Evolutionary conservation across 768 basidiomycete genomes (phyloP).

Genomic region (Pleurotus giganteus): DNA sequence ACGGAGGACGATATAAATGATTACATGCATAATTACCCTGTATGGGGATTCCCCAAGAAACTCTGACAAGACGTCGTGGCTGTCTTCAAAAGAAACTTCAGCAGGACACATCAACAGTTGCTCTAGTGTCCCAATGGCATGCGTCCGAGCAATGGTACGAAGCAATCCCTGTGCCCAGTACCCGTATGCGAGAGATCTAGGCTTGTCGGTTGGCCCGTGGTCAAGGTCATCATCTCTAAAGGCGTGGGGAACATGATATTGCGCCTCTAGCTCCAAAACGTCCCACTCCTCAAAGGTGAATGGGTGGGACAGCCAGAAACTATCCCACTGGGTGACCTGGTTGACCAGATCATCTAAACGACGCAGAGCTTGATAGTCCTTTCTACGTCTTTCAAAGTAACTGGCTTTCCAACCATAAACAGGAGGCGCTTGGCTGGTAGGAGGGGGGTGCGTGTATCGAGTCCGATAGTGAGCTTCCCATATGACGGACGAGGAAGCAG

Average conservation of each 20-base stretch:
- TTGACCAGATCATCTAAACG: conserved; percentile 39
- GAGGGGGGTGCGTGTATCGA: conserved; percentile 40
- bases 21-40: conserved; percentile 30
- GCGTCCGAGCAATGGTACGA: conserved; percentile 39
- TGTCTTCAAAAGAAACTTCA: conserved; percentile 37
- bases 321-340: too few relatives aligned
- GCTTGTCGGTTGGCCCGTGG: conserved; percentile 1
- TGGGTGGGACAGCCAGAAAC: too few relatives aligned
- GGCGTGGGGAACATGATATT: conserved; percentile 30
- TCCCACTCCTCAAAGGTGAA: conserved; percentile 58
- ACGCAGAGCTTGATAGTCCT: conserved; percentile 40
- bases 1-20: background rate
- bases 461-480: conserved; percentile 54
- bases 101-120: conserved; percentile 13
- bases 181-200: conserved; percentile 37
- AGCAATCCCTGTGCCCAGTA: conserved; percentile 52
- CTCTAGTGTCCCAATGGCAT: conserved; percentile 40
- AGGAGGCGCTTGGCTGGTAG: conserved; percentile 15
- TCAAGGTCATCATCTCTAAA: conserved; percentile 12
- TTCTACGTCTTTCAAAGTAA: conserved; percentile 41
- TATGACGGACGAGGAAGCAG: conserved; percentile 35
- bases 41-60: conserved; percentile 46
- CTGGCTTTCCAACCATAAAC: conserved; percentile 41
- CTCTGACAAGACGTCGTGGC: conserved; percentile 48
- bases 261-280: conserved; percentile 38